Evolutionary conservation across 371 early-diverging fungal genomes (phyloP).

Genomic region (Mortierella sp.): DNA sequence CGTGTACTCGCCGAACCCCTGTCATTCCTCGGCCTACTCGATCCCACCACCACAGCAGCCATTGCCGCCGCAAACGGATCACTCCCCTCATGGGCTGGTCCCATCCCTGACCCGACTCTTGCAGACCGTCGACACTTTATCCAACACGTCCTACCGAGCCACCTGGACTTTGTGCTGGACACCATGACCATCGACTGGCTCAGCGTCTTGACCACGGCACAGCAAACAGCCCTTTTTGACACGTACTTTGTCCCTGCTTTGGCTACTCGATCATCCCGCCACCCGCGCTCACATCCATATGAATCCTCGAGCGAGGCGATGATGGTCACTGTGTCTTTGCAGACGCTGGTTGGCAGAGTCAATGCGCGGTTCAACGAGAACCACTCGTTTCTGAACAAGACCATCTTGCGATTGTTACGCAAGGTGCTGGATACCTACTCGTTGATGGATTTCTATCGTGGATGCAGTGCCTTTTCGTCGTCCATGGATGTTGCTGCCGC

Average conservation of each 20-base stretch:
- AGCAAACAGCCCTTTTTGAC: constrained; percentile 30
- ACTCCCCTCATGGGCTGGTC: constrained; percentile 29
- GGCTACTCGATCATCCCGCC: too few relatives aligned
- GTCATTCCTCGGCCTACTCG: constrained; percentile 28
- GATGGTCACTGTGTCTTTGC: constrained; percentile 22
- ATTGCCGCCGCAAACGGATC: not conserved
- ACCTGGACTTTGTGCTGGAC: constrained; percentile 45
- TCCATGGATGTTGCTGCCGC: not conserved
- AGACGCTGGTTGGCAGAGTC: constrained; percentile 29
- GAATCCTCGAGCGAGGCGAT: not conserved
- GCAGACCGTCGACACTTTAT: constrained; percentile 21
- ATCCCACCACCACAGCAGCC: not conserved
- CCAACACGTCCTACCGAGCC: constrained; percentile 27
- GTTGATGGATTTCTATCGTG: constrained; percentile 20
- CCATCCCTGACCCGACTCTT: constrained; percentile 6
- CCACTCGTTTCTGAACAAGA: constrained; percentile 43
- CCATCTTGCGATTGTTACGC: constrained; percentile 26
- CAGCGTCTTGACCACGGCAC: constrained; percentile 24
- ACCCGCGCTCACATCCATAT: not conserved
- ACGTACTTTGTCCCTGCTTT: constrained; percentile 24
- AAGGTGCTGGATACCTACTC: constrained; percentile 13
- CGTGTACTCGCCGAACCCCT: constrained; percentile 39
- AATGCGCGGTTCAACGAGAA: constrained; percentile 29
- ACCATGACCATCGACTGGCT: constrained; percentile 41
- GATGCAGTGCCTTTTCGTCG: not conserved